Evolutionary conservation across 2,329 filamentous ascomycete genomes (phyloP), one percentile per base, ranked within the genome.

Genomic region (Diaporthe caulivora): DNA sequence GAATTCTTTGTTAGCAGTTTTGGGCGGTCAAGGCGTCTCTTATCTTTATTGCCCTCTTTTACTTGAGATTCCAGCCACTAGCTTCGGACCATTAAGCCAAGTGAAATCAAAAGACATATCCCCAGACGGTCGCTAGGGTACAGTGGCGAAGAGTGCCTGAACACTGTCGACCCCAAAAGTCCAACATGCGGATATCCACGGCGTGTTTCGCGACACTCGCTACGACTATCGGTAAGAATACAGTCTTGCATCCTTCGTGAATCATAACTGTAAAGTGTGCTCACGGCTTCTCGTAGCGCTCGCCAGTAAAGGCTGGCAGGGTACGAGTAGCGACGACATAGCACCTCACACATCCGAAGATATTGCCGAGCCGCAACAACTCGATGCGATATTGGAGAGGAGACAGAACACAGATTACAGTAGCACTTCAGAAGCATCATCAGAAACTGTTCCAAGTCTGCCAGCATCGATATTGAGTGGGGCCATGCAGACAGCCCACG

Each of bases 401-500:
- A 29, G 29, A 9, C 5, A 49, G n/a, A n/a, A 13, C 26, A 49
- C 60, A 49, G 29, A 21, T 17, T 11, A 29, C 10, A 31, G 1
- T 2, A 31, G 11, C 2, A 21, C 0, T 13, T 17, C 60, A 26
- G 29, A 34, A 2, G 6, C 26, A 17, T 10, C 60, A n/a, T 9
- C 42, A 49, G 60, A 49, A 1, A 31, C 17, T 24, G 5, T 49
- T 15, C 11, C 60, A 24, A n/a, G 7, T 10, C 21, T 65, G 49
- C 60, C 60, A 37, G 42, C 18, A 8, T 65, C 60, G 5, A 65
- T 65, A 21, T 3, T 31, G 42, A 65, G 60, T 44, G 60, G 60
- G 29, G 42, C 60, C 9, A 65, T 65, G 26, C 60, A 65, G 34
- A 65, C 60, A 65, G 60, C 60, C 6, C 60, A 65, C 10, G 60